These are phyloP conservation scores for Penicillium frequentans DNA, from an alignment of 2,329 filamentous ascomycete species.

Conservation along the genomic window DNA sequence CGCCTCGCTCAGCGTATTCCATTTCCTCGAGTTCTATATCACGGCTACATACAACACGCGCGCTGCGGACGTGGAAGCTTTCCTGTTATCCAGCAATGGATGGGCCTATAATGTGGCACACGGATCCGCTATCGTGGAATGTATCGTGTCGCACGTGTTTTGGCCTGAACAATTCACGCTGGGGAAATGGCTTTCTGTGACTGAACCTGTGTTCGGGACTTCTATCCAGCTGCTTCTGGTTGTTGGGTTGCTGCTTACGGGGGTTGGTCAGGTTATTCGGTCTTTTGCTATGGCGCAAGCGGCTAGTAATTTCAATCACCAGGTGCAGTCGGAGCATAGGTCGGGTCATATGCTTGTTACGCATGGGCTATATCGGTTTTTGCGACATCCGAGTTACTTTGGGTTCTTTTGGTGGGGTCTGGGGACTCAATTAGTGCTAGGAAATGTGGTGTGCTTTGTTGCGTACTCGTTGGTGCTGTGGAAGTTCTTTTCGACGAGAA, in stretches of 20 bases:
- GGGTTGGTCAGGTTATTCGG: constrained; percentile 71
- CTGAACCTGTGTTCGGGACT: constrained; percentile 31
- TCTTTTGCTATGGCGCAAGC: constrained; percentile 87
- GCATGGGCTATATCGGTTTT: constrained; percentile 69
- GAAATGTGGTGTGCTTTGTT: constrained; percentile 76
- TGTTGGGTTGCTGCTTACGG: constrained; percentile 64
- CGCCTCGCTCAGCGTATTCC: constrained; percentile 71
- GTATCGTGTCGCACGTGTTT: constrained; percentile 45
- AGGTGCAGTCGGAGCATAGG: constrained; percentile 68
- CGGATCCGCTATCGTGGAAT: constrained; percentile 70
- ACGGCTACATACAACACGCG: constrained; percentile 82
- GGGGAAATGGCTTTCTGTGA: constrained; percentile 49
- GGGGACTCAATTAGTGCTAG: constrained; percentile 88
- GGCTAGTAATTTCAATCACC: constrained; percentile 88
- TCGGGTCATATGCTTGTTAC: constrained; percentile 80
- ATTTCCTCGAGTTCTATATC: constrained; percentile 95
- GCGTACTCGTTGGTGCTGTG: constrained; percentile 76
- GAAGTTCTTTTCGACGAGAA: constrained; percentile 77
- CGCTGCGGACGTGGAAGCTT: constrained; percentile 70
- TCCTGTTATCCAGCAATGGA: constrained; percentile 83
- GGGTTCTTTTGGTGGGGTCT: constrained; percentile 98
- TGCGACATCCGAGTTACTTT: constrained; percentile 92
- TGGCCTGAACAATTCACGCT: constrained; percentile 17
- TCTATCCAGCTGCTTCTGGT: constrained; percentile 36
- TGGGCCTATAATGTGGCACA: constrained; percentile 82